A percentile compares a stretch with the other conserved stretches of the same genome.
phyloP scores from a whole-genome alignment of 75 land plant genomes.

The Pinus tabuliformis region DNA sequence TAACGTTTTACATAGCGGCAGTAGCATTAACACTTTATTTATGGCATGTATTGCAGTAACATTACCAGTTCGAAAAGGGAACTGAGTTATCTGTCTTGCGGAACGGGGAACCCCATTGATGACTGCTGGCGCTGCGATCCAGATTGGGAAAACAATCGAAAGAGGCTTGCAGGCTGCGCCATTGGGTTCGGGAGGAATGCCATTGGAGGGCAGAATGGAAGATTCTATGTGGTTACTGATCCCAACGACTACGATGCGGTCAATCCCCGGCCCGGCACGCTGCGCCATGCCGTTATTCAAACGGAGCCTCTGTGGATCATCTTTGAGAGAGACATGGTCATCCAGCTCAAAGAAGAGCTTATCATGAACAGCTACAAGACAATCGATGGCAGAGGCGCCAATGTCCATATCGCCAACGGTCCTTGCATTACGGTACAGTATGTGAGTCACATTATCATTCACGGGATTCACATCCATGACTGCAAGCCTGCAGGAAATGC shows the following conservation, averaged over 20 bases:
- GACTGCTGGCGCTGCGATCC: slow-evolving; percentile 69
- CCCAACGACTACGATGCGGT: slow-evolving; percentile 25
- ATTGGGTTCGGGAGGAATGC: slow-evolving; percentile 32
- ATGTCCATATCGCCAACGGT: slow-evolving; percentile 24
- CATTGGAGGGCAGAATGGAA: slow-evolving; percentile 19
- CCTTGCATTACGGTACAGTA: slow-evolving; percentile 20
- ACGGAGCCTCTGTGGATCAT: slow-evolving; percentile 29
- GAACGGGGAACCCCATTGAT: slow-evolving; percentile 49
- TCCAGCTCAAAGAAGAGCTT: slow-evolving; percentile 24
- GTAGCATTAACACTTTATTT: no score
- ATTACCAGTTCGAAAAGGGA: neutral
- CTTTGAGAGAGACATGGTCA: slow-evolving; percentile 7
- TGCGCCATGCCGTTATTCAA: slow-evolving; percentile 29
- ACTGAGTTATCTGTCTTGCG: slow-evolving; percentile 5
- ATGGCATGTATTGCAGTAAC: neutral
- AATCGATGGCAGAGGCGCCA: slow-evolving; percentile 26
- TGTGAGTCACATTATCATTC: slow-evolving; percentile 22
- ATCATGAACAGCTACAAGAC: slow-evolving; percentile 29
- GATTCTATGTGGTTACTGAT: slow-evolving; percentile 25
- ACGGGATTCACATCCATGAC: slow-evolving; percentile 39
- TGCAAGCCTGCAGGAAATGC: slow-evolving; percentile 78
- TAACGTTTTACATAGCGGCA: no score
- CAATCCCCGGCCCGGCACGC: slow-evolving; percentile 27
- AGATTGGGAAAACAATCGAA: slow-evolving; percentile 26
- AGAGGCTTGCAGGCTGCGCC: slow-evolving; percentile 34